phyloP scores from a whole-genome alignment of 108 stramenopile species.

The Thalassiosira profunda region DNA sequence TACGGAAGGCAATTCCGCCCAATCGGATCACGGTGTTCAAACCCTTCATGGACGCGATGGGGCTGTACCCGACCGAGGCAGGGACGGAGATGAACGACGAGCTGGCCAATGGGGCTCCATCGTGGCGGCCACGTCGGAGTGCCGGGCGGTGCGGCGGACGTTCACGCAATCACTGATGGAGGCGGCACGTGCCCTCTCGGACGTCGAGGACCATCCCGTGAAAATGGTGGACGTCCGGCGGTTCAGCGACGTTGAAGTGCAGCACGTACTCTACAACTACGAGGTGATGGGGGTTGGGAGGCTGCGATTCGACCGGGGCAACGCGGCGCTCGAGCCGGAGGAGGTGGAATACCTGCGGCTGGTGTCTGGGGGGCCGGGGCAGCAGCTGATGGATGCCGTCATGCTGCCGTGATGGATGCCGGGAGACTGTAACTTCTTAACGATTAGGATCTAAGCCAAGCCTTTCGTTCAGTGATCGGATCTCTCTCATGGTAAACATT shows the following conservation, averaged over 20 bases:
- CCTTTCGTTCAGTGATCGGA: too few relatives aligned
- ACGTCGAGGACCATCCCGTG: slow-evolving; percentile 15
- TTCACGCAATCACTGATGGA: slow-evolving; percentile 61
- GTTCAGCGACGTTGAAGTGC: slow-evolving; percentile 70
- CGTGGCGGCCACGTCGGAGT: slow-evolving; percentile 68
- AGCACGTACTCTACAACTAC: slow-evolving; percentile 84
- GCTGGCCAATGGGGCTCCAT: slow-evolving; percentile 63
- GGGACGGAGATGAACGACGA: slow-evolving; percentile 33
- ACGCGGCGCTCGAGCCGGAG: slow-evolving; percentile 74
- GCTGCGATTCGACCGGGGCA: slow-evolving; percentile 84
- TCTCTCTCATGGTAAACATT: too few relatives aligned
- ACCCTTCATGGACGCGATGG: slow-evolving; percentile 76
- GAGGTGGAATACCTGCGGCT: slow-evolving; percentile 82
- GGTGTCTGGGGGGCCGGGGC: slow-evolving; percentile 78
- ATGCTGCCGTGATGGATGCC: slow-evolving; percentile 31
- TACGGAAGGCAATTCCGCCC: slow-evolving; percentile 68
- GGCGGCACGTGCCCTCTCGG: slow-evolving; percentile 30
- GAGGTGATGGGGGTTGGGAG: slow-evolving; percentile 83
- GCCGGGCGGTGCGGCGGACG: slow-evolving; percentile 56
- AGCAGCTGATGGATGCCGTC: slow-evolving; percentile 73
- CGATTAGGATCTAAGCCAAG: too few relatives aligned
- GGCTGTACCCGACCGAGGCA: slow-evolving; percentile 51
- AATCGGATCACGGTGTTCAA: slow-evolving; percentile 74
- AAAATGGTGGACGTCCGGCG: slow-evolving; percentile 71
- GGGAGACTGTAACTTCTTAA: too few relatives aligned